Conservation (phyloP, 257 asterid species). For the Solanum sitiens region DNA sequence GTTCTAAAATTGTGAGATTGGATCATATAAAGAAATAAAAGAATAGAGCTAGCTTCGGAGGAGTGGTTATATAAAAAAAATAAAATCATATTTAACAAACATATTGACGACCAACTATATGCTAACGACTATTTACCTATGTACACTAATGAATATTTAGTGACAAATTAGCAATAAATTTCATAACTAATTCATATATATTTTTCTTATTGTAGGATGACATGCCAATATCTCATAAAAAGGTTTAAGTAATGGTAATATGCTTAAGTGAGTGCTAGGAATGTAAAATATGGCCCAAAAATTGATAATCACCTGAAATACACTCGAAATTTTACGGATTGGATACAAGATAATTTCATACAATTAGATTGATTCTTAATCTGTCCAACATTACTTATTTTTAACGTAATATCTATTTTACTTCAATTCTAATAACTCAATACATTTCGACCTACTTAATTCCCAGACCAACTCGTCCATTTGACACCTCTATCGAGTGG, state of each 20-base stretch:
- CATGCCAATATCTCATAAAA: no score
- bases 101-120: background rate
- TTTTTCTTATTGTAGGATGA: background rate
- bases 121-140: background rate
- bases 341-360: background rate
- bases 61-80: background rate
- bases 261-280: background rate
- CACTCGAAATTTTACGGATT: background rate
- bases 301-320: background rate
- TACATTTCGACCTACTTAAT: accelerated
- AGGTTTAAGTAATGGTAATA: background rate
- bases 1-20: background rate
- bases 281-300: background rate
- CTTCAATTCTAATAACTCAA: background rate
- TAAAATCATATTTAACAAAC: background rate
- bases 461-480: accelerated
- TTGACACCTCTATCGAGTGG: background rate
- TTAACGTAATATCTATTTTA: background rate
- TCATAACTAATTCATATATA: background rate
- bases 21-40: background rate
- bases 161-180: background rate
- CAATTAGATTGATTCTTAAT: background rate
- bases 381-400: background rate
- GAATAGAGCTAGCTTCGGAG: accelerated
- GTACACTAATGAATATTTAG: background rate